These are phyloP conservation scores for Incumbomyces lentus DNA, from an alignment of 2,329 filamentous ascomycete genomes.

Conservation along the genomic window DNA sequence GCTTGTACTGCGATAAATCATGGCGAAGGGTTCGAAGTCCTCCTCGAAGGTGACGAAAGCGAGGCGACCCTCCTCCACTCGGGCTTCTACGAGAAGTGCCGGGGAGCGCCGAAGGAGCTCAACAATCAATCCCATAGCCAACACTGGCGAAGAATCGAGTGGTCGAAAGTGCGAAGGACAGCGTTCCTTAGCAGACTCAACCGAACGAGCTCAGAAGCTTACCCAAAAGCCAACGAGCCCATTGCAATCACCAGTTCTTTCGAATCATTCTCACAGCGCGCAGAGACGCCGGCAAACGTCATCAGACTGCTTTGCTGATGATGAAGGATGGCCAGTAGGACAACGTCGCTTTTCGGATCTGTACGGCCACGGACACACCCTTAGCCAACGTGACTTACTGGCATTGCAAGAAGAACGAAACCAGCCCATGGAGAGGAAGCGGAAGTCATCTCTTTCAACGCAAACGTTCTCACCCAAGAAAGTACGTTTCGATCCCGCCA, in stretches of 20 bases:
- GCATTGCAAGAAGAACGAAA: not conserved
- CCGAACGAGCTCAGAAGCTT: too few species aligned
- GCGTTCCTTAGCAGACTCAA: too few species aligned
- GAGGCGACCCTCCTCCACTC: not conserved
- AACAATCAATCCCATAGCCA: not conserved
- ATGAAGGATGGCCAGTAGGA: too few species aligned
- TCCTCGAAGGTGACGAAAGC: not conserved
- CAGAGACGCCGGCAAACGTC: too few species aligned
- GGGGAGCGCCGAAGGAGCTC: not conserved
- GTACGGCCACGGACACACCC: not conserved
- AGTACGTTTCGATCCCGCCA: not conserved
- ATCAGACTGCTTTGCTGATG: too few species aligned
- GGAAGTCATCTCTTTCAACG: not conserved
- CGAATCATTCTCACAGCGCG: too few species aligned
- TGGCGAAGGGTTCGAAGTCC: not conserved
- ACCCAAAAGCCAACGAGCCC: too few species aligned
- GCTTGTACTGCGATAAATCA: not conserved
- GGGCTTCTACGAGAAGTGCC: not conserved
- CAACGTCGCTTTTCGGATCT: not conserved
- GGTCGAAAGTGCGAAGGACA: not conserved
- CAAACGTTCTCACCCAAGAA: not conserved
- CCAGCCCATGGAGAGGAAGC: not conserved
- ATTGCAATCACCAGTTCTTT: too few species aligned
- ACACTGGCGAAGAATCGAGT: not conserved
- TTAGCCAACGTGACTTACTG: not conserved